Percentiles rank a stretch among this genome's conserved stretches.
Evolutionary conservation across 345 rosid species (phyloP).

Genomic region (Trapa incisa): DNA sequence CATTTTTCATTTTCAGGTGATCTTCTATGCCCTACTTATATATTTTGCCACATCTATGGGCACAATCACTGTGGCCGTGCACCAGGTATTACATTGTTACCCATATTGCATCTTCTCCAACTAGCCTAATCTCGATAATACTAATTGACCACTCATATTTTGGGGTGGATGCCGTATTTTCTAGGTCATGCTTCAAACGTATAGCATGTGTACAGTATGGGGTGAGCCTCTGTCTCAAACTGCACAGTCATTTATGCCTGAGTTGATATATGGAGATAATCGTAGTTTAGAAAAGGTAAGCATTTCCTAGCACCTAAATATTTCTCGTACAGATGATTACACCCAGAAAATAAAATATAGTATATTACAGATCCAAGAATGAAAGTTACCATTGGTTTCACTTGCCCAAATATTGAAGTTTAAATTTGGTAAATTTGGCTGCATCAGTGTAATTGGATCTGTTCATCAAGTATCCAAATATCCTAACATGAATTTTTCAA

Average conservation of each 20-base stretch:
- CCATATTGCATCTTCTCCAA: background rate
- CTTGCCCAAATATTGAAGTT: background rate
- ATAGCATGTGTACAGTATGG: slow-evolving; percentile 29
- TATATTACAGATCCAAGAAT: background rate
- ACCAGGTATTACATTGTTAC: slow-evolving; percentile 24
- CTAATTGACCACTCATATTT: background rate
- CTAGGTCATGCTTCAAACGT: slow-evolving; percentile 27
- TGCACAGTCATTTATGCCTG: slow-evolving; percentile 52
- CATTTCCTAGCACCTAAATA: background rate
- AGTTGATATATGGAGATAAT: slow-evolving; percentile 30
- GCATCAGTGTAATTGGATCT: background rate
- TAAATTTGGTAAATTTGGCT: background rate
- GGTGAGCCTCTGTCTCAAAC: slow-evolving; percentile 53
- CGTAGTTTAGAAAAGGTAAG: slow-evolving; percentile 30
- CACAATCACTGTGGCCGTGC: slow-evolving; percentile 31
- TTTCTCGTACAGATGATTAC: too few relatives aligned
- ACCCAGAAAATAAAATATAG: too few relatives aligned
- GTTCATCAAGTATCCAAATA: background rate
- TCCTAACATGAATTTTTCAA: background rate
- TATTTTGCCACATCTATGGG: slow-evolving; percentile 37
- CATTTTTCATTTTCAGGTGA: slow-evolving; percentile 20
- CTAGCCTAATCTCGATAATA: background rate
- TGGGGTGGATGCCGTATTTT: background rate
- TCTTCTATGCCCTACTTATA: slow-evolving; percentile 26
- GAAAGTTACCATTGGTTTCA: background rate